Evolutionary conservation across 768 basidiomycete species (phyloP).

Genomic region (Kwoniella sp.): DNA sequence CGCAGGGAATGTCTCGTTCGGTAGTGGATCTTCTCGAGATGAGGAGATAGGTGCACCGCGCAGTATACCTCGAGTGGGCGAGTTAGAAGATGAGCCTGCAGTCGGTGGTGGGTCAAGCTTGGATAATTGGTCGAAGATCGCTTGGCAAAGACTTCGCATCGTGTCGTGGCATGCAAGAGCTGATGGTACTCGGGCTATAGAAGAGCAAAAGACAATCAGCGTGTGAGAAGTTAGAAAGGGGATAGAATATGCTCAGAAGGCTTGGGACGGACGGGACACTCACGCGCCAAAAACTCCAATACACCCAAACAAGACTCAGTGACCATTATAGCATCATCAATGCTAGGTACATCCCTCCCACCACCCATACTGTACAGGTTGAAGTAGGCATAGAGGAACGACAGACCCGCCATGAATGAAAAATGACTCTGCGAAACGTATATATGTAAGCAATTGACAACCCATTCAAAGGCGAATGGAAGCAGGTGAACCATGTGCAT

Average conservation of each 20-base stretch:
- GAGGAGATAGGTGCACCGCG: constrained; percentile 47
- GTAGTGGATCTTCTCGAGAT: constrained; percentile 49
- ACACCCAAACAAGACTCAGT: constrained; percentile 54
- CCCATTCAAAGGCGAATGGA: too few relatives aligned
- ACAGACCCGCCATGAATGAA: constrained; percentile 56
- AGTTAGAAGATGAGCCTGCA: constrained; percentile 11
- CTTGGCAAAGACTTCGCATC: constrained; percentile 35
- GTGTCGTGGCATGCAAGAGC: constrained; percentile 43
- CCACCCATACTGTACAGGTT: constrained; percentile 55
- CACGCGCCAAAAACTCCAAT: constrained; percentile 54
- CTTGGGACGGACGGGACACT: too few relatives aligned
- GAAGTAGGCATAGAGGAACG: constrained; percentile 56
- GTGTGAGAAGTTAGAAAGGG: not conserved
- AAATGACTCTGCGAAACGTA: constrained; percentile 47
- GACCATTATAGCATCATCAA: constrained; percentile 55
- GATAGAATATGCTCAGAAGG: too few relatives aligned
- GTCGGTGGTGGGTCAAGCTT: constrained; percentile 25
- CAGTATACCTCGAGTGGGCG: constrained; percentile 22
- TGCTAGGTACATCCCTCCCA: constrained; percentile 47
- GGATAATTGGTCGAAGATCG: constrained; percentile 36
- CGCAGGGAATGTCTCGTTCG: constrained; percentile 45
- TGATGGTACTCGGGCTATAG: constrained; percentile 38
- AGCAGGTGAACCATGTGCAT: too few relatives aligned
- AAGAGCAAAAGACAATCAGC: not conserved
- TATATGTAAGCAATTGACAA: too few relatives aligned